These are phyloP conservation scores for Pichia thaimueangensis DNA, from an alignment of 805 yeast genomes.

Conservation along the genomic window DNA sequence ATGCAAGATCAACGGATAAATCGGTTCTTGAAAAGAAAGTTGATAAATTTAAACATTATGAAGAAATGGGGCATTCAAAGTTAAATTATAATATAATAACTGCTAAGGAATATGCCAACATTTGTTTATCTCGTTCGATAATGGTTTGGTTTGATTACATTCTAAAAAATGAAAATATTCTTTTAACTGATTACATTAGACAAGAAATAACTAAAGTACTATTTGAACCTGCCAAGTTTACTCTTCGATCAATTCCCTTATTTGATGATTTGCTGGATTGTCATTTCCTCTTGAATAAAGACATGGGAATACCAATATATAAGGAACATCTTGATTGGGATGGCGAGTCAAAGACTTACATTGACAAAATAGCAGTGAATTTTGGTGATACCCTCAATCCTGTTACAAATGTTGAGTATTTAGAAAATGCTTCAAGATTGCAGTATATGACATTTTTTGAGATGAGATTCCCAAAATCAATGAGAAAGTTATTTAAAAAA, in stretches of 20 bases:
- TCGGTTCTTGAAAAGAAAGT: slow-evolving; percentile 6
- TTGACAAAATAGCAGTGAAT: not conserved
- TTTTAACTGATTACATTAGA: slow-evolving; percentile 36
- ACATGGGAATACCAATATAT: slow-evolving; percentile 1
- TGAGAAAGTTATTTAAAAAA: slow-evolving; percentile 43
- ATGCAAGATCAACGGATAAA: slow-evolving; percentile 30
- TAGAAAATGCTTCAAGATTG: slow-evolving; percentile 36
- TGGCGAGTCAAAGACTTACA: not conserved
- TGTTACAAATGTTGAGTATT: not conserved
- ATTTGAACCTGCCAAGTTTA: slow-evolving; percentile 27
- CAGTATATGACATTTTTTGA: slow-evolving; percentile 57
- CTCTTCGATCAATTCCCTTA: not conserved
- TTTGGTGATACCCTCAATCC: not conserved
- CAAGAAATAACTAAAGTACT: slow-evolving; percentile 38
- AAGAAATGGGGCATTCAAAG: not conserved
- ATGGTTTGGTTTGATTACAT: slow-evolving; percentile 48
- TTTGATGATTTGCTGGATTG: slow-evolving; percentile 5
- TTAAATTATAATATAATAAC: slow-evolving; percentile 44
- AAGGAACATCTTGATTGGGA: not conserved
- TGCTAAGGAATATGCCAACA: slow-evolving; percentile 45
- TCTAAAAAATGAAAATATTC: slow-evolving; percentile 30
- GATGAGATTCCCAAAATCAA: slow-evolving; percentile 46
- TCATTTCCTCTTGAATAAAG: slow-evolving; percentile 8
- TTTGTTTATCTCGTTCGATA: slow-evolving; percentile 38
- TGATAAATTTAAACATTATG: not conserved